Base-by-base conservation (phyloP, 1,284 basidiomycete genomes). In the Taiwanofungus camphoratus region DNA sequence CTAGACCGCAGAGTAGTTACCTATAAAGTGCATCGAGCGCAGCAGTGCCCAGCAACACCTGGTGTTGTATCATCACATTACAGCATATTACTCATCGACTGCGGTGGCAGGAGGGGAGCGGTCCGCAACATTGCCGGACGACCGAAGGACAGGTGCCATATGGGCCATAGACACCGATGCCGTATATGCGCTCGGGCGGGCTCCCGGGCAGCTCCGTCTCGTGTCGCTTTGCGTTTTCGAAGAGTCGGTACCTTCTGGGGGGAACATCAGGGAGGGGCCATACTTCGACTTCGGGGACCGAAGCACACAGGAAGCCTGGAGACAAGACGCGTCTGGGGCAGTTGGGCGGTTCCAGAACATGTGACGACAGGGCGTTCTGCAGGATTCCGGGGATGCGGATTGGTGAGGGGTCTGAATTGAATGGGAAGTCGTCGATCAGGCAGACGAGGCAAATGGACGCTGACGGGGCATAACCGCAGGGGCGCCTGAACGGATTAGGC, bases 91-190 rank as follows among this genome's bases (percentile, higher is more conserved):
- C 46, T 55, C 53, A 55, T 53, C 8, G n/a, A 18, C 52, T 55
- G 50, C 54, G 54, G 49, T 53, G 52, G 50, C 52, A 40, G 42
- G 41, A 46, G 50, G 45, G 47, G 44, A 35, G 39, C 44, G 45
- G 52, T 39, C 44, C 47, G 49, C 47, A 56, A 48, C 52, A 59
- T 58, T 60, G 52, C 56, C 64, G 63, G 65, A 52, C 54, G 61
- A 46, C 60, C 49, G 51, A 51, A 54, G 52, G 51, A 46, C 52
- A 53, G 47, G 54, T 39, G 48, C 60, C 64, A 64, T 65, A 61
- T 64, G 64, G 61, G 48, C 54, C 53, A 55, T 52, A 59, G 56
- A 54, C 44, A 55, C 54, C 53, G 55, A 60, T 62, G 58, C 56
- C 54, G 56, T 59, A 40, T 57, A 48, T 42, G 33, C 43, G 48